phyloP scores from a whole-genome alignment of 148 eudicot genomes.

The Fagopyrum tataricum region DNA sequence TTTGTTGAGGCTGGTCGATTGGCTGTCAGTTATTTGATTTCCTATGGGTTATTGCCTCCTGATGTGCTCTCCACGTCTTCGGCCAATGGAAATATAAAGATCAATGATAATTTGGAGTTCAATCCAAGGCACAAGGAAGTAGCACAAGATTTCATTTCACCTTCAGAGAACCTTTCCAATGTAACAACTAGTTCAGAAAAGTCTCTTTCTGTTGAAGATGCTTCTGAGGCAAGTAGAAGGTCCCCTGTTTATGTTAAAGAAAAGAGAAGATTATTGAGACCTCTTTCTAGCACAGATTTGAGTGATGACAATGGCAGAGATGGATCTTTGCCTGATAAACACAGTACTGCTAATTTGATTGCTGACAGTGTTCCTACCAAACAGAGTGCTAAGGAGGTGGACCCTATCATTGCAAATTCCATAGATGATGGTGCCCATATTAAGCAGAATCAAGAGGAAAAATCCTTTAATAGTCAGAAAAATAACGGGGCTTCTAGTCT shows the following conservation, averaged over 20 bases:
- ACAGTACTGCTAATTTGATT: conserved; percentile 17
- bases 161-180: conserved; percentile 25
- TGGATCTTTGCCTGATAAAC: conserved; percentile 35
- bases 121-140: conserved; percentile 25
- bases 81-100: conserved; percentile 34
- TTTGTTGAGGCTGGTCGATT: conserved; percentile 87
- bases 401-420: conserved; percentile 15
- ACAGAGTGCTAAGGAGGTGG: conserved; percentile 20
- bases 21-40: conserved; percentile 78
- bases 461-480: conserved; percentile 20
- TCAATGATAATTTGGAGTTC: conserved; percentile 26
- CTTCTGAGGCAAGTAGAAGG: conserved; percentile 32
- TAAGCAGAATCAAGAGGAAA: conserved; percentile 24
- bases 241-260: conserved; percentile 39
- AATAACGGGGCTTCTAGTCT: conserved; percentile 17
- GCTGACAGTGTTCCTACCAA: conserved; percentile 24
- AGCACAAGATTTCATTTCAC: conserved; percentile 23
- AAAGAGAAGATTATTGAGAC: conserved; percentile 42
- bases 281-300: conserved; percentile 37
- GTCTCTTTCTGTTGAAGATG: conserved; percentile 22
- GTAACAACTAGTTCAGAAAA: conserved; percentile 32
- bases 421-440: conserved; percentile 24
- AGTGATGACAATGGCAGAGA: conserved; percentile 42
- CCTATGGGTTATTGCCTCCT: conserved; percentile 66
- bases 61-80: conserved; percentile 31